phyloP scores from a whole-genome alignment of 225 moss, liverwort and hornwort species.

The Polytrichum commune region DNA sequence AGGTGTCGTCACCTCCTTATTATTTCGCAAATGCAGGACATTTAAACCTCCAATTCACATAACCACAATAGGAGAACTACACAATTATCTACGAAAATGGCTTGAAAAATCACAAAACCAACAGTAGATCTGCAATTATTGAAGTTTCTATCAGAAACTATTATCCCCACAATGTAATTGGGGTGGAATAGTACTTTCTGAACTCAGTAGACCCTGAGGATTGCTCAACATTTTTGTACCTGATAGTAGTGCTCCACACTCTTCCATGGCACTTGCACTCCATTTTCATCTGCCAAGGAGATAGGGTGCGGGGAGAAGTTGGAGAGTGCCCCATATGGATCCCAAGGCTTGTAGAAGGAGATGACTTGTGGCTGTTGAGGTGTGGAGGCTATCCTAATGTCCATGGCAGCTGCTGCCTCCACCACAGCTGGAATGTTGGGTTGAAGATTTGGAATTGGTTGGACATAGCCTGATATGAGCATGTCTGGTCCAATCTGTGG shows the following conservation, averaged over 20 bases:
- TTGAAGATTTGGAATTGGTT: slow-evolving; percentile 62
- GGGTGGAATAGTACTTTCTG: too few relatives aligned
- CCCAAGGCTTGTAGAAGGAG: slow-evolving; percentile 87
- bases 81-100: neutral
- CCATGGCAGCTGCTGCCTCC: slow-evolving; percentile 34
- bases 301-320: slow-evolving; percentile 91
- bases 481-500: slow-evolving; percentile 84
- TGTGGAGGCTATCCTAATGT: slow-evolving; percentile 29
- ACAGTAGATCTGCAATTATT: too few relatives aligned
- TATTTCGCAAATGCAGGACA: too few relatives aligned
- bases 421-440: slow-evolving; percentile 38
- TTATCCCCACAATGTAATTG: too few relatives aligned
- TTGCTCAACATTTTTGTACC: slow-evolving; percentile 20
- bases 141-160: too few relatives aligned
- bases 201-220: neutral
- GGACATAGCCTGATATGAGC: slow-evolving; percentile 78
- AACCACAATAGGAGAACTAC: slow-evolving; percentile 1
- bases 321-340: slow-evolving; percentile 83
- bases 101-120: neutral
- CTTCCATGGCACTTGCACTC: slow-evolving; percentile 55
- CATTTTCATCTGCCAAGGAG: slow-evolving; percentile 52
- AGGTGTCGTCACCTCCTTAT: too few relatives aligned
- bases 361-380: slow-evolving; percentile 53
- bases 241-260: slow-evolving; percentile 93
- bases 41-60: too few relatives aligned